Base-by-base conservation (phyloP, 2,329 filamentous ascomycete genomes). In the Emergomyces africanus region DNA sequence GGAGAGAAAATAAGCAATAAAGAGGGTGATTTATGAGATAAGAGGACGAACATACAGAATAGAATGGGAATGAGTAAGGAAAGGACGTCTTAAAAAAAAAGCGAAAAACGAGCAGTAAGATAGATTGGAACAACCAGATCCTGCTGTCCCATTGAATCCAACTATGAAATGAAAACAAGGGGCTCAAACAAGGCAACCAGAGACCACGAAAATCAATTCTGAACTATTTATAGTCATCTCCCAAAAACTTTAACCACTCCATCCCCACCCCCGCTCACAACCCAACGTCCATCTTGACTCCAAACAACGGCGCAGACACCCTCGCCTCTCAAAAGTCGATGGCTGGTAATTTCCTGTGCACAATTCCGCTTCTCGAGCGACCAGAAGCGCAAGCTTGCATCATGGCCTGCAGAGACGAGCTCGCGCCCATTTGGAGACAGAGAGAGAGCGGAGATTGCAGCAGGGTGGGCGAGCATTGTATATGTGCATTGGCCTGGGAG, bases 371-470 rank as follows among this genome's bases (percentile, higher is more conserved):
- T 99, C 73, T 99, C 94, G 25, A 99, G 80, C 35, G 88, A 91
- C 94, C 94, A 99, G 81, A 99, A 96, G 33, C 94, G 87, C 59
- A 99, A 83, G 59, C 89, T 94, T 57, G 92, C 92, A 71, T 99
- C 94, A 72, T 99, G 94, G 25, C 94, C 94, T 1, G 90, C 94
- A 51, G 90, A 96, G 54, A 99, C 92, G 12, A 96, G 86, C 77
- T 99, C 94, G 60, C 87, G 86, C 51, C 92, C 91, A 69, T 97
- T 92, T 15, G 92, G 94, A 65, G 90, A 96, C 23, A 99, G 82
- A 0, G 90, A 95, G 5, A 99, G 81, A 30, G 89, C 87, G 1
- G 94, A 95, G 65, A 99, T 96, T 59, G 94, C 87, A 2, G 91
- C 88, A 0, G 94, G 90, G 67, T 99, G 94, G 5, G 94, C 94